Conservation (phyloP, 495 filamentous ascomycete genomes). For the Pseudomonodictys pantanalensis region DNA sequence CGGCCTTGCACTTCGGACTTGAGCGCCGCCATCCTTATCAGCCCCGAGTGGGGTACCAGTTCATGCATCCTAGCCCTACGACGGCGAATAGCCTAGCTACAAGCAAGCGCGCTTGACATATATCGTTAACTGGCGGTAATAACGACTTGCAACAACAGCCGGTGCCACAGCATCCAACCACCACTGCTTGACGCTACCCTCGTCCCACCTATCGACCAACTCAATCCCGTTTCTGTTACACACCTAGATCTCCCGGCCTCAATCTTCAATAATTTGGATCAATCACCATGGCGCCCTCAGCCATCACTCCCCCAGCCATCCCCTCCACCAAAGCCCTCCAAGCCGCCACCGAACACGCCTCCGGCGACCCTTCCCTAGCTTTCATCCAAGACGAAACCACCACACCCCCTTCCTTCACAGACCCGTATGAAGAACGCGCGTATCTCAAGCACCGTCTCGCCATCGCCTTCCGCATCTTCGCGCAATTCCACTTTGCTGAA, state of each 20-base stretch:
- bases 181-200: too few species aligned
- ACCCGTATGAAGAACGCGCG: slow-evolving; percentile 1
- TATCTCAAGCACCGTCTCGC: slow-evolving; percentile 4
- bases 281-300: slow-evolving; percentile 13
- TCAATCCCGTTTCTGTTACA: too few species aligned
- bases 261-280: too few species aligned
- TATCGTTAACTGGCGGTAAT: too few species aligned
- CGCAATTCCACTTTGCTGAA: slow-evolving; percentile 18
- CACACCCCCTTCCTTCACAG: slow-evolving; percentile 1
- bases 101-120: too few species aligned
- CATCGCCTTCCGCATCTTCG: slow-evolving; percentile 12
- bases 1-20: too few species aligned
- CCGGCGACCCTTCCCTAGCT: slow-evolving; percentile 2
- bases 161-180: too few species aligned
- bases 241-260: too few species aligned
- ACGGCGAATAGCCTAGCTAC: too few species aligned
- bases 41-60: background rate
- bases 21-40: slow-evolving; percentile 2
- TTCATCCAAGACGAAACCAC: slow-evolving; percentile 19
- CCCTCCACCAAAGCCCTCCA: background rate
- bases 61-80: too few species aligned
- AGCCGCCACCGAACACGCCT: background rate
- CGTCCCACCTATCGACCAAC: too few species aligned
- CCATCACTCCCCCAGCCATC: background rate
- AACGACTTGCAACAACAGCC: too few species aligned